These are phyloP conservation scores for Penicillium sp. DNA, from an alignment of 2,329 filamentous ascomycete species.

Conservation along the genomic window DNA sequence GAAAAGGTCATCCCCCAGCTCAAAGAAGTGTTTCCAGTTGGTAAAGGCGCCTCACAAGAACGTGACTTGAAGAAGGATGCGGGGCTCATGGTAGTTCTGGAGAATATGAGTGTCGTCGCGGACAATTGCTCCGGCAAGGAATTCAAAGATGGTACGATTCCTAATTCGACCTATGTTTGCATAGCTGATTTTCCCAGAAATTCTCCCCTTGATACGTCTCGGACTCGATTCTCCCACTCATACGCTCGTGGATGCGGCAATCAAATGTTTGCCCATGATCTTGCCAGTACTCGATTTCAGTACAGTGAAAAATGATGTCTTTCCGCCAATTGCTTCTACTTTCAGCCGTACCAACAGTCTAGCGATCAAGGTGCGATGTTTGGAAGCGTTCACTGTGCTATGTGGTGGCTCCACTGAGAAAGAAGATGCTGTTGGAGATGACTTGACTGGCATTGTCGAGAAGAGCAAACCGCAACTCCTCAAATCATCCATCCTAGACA, in stretches of 20 bases:
- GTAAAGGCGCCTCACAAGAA: slow-evolving; percentile 60
- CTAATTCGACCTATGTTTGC: slow-evolving; percentile 14
- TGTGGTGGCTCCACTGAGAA: slow-evolving; percentile 74
- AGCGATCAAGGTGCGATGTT: slow-evolving; percentile 88
- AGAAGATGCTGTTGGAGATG: slow-evolving; percentile 61
- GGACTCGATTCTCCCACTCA: slow-evolving; percentile 90
- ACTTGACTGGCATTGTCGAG: slow-evolving; percentile 70
- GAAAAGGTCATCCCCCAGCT: slow-evolving; percentile 86
- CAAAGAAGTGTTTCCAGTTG: slow-evolving; percentile 77
- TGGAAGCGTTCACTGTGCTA: slow-evolving; percentile 87
- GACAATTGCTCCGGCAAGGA: slow-evolving; percentile 87
- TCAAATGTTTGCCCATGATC: slow-evolving; percentile 78
- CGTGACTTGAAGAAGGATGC: slow-evolving; percentile 84
- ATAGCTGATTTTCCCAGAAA: slow-evolving; percentile 61
- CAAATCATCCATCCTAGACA: slow-evolving; percentile 83
- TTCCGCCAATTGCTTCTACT: slow-evolving; percentile 86
- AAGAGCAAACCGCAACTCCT: slow-evolving; percentile 62
- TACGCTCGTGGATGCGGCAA: slow-evolving; percentile 81
- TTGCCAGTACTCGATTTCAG: slow-evolving; percentile 91
- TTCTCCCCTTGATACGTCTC: slow-evolving; percentile 81
- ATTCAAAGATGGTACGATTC: slow-evolving; percentile 82
- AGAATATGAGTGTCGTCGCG: slow-evolving; percentile 77
- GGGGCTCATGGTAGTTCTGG: slow-evolving; percentile 86
- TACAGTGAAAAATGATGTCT: slow-evolving; percentile 95
- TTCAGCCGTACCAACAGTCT: slow-evolving; percentile 94